A percentile compares a stretch with the other conserved stretches of the same genome.
phyloP scores from a whole-genome alignment of 1,284 basidiomycete species.

The Papiliotrema flavescens region DNA sequence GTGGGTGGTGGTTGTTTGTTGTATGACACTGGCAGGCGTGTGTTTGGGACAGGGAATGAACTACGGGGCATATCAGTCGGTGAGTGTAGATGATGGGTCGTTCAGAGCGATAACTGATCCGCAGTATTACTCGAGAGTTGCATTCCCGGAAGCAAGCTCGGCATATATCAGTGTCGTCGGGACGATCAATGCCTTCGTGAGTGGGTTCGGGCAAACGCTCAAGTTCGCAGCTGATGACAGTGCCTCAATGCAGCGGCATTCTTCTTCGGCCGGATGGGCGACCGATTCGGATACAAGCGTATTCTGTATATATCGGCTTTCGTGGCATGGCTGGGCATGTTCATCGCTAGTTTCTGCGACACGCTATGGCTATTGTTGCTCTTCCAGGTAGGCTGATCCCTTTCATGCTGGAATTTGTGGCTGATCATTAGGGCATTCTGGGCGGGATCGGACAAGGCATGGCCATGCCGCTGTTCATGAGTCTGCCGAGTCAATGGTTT shows the following conservation, averaged over 20 bases:
- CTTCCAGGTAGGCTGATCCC: constrained; percentile 16
- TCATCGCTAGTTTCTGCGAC: constrained; percentile 21
- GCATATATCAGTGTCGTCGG: constrained; percentile 23
- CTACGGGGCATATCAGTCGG: constrained; percentile 34
- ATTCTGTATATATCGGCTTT: constrained; percentile 16
- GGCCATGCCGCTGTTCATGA: constrained; percentile 37
- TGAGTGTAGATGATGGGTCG: constrained; percentile 1
- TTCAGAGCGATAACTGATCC: not conserved
- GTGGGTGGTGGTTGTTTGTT: constrained; percentile 36
- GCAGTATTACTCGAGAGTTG: constrained; percentile 25
- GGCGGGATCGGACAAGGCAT: constrained; percentile 31
- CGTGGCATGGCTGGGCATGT: constrained; percentile 27
- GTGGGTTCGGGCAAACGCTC: not conserved
- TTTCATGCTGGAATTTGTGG: not conserved
- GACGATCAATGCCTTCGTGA: constrained; percentile 19
- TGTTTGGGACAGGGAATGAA: constrained; percentile 35
- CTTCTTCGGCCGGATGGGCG: constrained; percentile 25
- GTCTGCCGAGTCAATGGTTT: constrained; percentile 42
- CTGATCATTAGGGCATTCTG: constrained; percentile 19
- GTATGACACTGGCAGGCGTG: constrained; percentile 25
- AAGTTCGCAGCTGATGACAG: not conserved
- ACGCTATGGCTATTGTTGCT: constrained; percentile 26
- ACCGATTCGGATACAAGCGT: constrained; percentile 33
- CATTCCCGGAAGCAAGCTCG: constrained; percentile 13
- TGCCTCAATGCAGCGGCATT: constrained; percentile 16